A percentile compares a stretch with the other conserved stretches of the same genome.
phyloP scores from a whole-genome alignment of 257 asterid species.

The Euphrasia confusa region DNA sequence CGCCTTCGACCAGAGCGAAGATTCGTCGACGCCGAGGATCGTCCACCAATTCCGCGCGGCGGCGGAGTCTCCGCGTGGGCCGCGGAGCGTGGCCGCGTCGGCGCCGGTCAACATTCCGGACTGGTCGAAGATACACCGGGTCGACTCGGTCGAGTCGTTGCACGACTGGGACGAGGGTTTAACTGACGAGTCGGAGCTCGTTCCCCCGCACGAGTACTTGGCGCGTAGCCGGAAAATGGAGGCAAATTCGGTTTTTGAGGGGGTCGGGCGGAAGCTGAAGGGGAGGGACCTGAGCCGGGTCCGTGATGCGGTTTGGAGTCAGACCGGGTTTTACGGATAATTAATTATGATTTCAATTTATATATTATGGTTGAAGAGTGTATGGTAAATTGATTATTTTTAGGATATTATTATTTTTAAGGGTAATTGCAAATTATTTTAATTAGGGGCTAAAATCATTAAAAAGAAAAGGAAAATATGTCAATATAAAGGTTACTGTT shows the following conservation, averaged over 20 bases:
- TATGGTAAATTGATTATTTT: too few species aligned
- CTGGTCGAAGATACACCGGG: conserved; percentile 78
- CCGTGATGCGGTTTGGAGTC: conserved; percentile 90
- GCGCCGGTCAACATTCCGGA: conserved; percentile 76
- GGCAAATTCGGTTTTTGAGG: conserved; percentile 65
- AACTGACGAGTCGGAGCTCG: conserved; percentile 38
- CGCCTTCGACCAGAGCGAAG: conserved; percentile 48
- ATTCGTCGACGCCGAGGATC: conserved; percentile 38
- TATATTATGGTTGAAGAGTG: too few species aligned
- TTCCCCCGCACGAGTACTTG: conserved; percentile 77
- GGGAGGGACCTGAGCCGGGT: conserved; percentile 87
- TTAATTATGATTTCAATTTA: background rate
- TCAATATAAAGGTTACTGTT: too few species aligned
- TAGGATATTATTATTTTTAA: too few species aligned
- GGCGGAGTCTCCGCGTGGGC: conserved; percentile 36
- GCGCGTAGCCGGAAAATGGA: conserved; percentile 52
- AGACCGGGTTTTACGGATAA: conserved; percentile 75
- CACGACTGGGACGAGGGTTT: conserved; percentile 46
- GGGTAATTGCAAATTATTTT: too few species aligned
- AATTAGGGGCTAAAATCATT: too few species aligned
- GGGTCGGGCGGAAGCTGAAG: conserved; percentile 71
- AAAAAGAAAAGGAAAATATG: too few species aligned
- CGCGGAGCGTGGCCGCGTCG: conserved; percentile 54
- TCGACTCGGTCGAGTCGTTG: conserved; percentile 55
- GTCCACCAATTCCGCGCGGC: conserved; percentile 57